phyloP scores from a whole-genome alignment of 805 yeast genomes.

The Cyberlindnera suaveolens region DNA sequence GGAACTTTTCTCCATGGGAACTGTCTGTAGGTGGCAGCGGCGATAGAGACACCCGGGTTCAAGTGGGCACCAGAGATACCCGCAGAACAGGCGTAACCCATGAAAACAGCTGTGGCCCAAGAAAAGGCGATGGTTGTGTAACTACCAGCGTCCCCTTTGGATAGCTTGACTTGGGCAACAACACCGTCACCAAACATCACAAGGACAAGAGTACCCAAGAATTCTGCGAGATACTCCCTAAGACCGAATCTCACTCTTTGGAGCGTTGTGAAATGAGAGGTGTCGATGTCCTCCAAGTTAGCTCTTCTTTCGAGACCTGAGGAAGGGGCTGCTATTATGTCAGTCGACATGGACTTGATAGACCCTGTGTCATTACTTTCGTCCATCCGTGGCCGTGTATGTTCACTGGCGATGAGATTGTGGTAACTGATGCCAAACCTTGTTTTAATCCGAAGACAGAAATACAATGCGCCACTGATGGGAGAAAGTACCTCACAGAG shows the following conservation, averaged over 20 bases:
- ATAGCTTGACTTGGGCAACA: conserved; percentile 37
- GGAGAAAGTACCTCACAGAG: not conserved
- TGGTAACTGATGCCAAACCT: too few relatives aligned
- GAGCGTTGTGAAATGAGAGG: conserved; percentile 15
- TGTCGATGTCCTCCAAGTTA: conserved; percentile 9
- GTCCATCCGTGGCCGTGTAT: too few relatives aligned
- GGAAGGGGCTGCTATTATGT: conserved; percentile 18
- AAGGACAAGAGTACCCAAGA: conserved; percentile 42
- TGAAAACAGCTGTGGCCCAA: conserved; percentile 51
- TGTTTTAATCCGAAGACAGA: not conserved
- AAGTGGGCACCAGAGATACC: conserved; percentile 56
- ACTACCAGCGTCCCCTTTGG: conserved; percentile 33
- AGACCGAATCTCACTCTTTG: conserved; percentile 24
- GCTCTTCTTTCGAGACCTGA: conserved; percentile 25
- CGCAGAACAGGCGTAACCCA: conserved; percentile 45
- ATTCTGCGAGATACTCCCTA: conserved; percentile 47
- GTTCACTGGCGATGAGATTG: too few relatives aligned
- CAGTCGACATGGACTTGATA: conserved; percentile 4
- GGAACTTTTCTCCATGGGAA: conserved; percentile 45
- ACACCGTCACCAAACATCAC: conserved; percentile 43
- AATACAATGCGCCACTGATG: not conserved
- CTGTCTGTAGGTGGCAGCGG: conserved; percentile 42
- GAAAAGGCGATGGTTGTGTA: conserved; percentile 37
- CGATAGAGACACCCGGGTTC: conserved; percentile 46
- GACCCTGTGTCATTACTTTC: too few relatives aligned